These are phyloP conservation scores for Paecilomyces variotii DNA, from an alignment of 2,329 filamentous ascomycete species.

Conservation along the genomic window DNA sequence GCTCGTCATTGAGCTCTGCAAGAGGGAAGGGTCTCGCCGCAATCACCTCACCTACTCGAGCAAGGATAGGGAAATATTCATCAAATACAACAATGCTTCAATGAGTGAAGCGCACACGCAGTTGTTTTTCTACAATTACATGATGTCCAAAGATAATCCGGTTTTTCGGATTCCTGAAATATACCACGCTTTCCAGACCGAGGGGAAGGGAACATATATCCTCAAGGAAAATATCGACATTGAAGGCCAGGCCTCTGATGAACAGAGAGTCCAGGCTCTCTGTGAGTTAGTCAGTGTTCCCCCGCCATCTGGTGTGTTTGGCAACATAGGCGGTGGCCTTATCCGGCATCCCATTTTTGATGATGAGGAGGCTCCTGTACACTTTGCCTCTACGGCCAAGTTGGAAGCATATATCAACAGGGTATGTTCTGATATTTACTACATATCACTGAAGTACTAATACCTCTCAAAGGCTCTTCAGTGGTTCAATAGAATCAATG, in stretches of 20 bases:
- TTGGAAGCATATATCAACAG: conserved; percentile 1
- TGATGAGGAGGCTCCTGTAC: conserved; percentile 1
- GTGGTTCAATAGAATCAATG: background rate
- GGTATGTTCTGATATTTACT: background rate
- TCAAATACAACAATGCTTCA: conserved; percentile 3
- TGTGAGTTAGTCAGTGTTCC: conserved; percentile 8
- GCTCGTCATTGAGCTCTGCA: background rate
- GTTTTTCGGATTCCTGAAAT: conserved; percentile 6
- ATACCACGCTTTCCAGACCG: conserved; percentile 3
- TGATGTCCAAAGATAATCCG: background rate
- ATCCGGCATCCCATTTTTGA: conserved; percentile 10
- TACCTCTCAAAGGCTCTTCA: background rate
- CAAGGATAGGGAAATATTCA: background rate
- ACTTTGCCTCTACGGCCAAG: background rate
- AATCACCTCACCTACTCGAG: conserved; percentile 1
- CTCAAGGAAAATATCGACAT: conserved; percentile 8
- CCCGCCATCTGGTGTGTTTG: conserved; percentile 1
- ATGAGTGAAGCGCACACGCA: conserved; percentile 3
- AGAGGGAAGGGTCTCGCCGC: background rate
- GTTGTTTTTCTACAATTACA: conserved; percentile 3
- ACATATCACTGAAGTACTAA: background rate
- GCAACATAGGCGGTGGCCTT: conserved; percentile 4
- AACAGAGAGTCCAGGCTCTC: conserved; percentile 7
- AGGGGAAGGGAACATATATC: conserved; percentile 1
- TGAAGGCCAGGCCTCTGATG: conserved; percentile 1